phyloP scores from a whole-genome alignment of 371 early-diverging fungal genomes.

The Chytridium lagenaria region DNA sequence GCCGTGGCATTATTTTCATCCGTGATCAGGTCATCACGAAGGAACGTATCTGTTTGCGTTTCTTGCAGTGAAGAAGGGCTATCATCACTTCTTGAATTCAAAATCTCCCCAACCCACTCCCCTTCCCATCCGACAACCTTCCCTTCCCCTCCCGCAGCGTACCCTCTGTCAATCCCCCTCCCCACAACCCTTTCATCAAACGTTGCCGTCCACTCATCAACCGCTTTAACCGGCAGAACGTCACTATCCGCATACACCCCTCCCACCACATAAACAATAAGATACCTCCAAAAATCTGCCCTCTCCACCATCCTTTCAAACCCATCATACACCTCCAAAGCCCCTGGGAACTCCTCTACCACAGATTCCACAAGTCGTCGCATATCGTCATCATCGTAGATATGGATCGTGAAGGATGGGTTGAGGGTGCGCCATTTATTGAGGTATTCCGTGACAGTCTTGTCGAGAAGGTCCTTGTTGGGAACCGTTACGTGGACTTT shows the following conservation, averaged over 20 bases:
- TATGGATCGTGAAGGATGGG: not conserved
- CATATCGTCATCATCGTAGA: slow-evolving; percentile 5
- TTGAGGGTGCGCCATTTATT: not conserved
- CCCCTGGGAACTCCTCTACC: not conserved
- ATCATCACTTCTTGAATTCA: too few relatives aligned
- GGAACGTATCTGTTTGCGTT: not conserved
- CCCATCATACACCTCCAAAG: not conserved
- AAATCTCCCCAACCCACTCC: too few relatives aligned
- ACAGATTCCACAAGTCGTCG: not conserved
- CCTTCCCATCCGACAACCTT: too few relatives aligned
- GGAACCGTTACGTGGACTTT: not conserved
- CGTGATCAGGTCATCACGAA: not conserved
- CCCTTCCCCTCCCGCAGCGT: not conserved
- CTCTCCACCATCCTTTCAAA: not conserved
- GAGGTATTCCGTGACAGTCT: not conserved
- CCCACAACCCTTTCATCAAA: too few relatives aligned
- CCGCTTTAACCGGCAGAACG: not conserved
- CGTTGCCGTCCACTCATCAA: slow-evolving; percentile 8
- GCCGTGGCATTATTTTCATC: not conserved
- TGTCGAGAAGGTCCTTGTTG: not conserved
- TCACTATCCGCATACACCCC: not conserved
- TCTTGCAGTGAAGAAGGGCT: too few relatives aligned
- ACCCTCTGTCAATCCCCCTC: not conserved
- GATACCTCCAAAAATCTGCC: slow-evolving; percentile 10
- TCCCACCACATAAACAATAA: not conserved